phyloP scores from a whole-genome alignment of 2,329 filamentous ascomycete genomes.

The Alternaria ventricosa region DNA sequence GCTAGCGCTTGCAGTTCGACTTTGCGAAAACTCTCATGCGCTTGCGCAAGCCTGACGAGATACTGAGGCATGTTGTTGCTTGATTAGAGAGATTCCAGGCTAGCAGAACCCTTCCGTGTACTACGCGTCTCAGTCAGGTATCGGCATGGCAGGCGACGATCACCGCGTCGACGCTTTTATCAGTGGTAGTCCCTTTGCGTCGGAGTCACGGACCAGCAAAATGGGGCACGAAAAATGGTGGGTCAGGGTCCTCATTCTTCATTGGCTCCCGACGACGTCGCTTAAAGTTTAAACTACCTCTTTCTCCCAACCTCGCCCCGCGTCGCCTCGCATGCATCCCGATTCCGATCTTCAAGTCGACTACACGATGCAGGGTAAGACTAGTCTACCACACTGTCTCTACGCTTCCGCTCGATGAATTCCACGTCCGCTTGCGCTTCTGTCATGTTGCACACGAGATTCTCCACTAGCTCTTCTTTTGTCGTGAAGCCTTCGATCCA shows the following conservation, averaged over 20 bases:
- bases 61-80: constrained; percentile 64
- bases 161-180: background rate
- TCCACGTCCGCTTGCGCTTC: constrained; percentile 6
- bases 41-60: constrained; percentile 86
- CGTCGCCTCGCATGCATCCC: background rate
- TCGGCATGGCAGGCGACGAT: constrained; percentile 19
- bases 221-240: constrained; percentile 18
- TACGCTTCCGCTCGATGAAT: background rate
- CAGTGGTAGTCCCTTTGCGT: constrained; percentile 2
- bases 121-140: constrained; percentile 25
- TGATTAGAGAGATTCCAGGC: background rate
- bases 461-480: constrained; percentile 10
- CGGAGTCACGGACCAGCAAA: constrained; percentile 21
- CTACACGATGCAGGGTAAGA: background rate
- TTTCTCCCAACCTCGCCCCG: background rate
- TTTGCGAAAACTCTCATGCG: constrained; percentile 87
- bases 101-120: background rate
- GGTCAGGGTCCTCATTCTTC: constrained; percentile 6
- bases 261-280: constrained; percentile 19
- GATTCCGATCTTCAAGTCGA: background rate
- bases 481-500: constrained; percentile 7
- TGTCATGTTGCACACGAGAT: constrained; percentile 5
- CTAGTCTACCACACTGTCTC: constrained; percentile 2
- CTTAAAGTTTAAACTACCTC: constrained; percentile 8
- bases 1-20: constrained; percentile 86